phyloP scores from a whole-genome alignment of 2,329 filamentous ascomycete species.

The Dichotomopilus funicola region DNA sequence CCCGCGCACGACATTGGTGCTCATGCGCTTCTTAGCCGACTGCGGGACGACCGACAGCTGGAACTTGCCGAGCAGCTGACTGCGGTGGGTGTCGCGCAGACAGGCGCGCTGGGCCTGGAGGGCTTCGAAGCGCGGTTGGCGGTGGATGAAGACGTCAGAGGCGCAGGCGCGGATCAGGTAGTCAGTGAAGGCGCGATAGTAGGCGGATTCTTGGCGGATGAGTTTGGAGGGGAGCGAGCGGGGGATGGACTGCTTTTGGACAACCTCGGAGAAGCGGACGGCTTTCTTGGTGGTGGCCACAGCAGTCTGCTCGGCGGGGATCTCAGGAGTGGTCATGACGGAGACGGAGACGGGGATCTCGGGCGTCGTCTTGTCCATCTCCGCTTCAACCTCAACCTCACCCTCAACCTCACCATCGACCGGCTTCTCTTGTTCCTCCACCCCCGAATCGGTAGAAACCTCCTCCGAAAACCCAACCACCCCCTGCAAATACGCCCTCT shows the following conservation, averaged over 20 bases:
- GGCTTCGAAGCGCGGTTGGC: conserved; percentile 78
- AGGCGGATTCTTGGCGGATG: conserved; percentile 62
- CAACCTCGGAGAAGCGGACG: conserved; percentile 63
- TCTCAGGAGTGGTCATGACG: neutral
- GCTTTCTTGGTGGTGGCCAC: conserved; percentile 59
- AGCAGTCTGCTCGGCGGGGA: neutral
- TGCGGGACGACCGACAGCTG: conserved; percentile 64
- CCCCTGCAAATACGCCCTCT: conserved; percentile 68
- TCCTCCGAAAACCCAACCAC: conserved; percentile 49
- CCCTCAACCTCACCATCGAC: too few species aligned
- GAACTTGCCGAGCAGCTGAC: conserved; percentile 79
- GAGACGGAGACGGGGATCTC: too few species aligned
- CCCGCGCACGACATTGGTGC: conserved; percentile 65
- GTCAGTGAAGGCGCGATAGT: conserved; percentile 81
- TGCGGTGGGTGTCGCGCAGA: conserved; percentile 64
- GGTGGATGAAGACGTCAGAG: conserved; percentile 76
- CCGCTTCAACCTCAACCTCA: conserved; percentile 30
- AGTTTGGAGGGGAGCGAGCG: conserved; percentile 48
- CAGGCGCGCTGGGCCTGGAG: conserved; percentile 77
- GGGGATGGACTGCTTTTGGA: conserved; percentile 40
- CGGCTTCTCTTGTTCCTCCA: too few species aligned
- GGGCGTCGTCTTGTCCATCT: conserved; percentile 5
- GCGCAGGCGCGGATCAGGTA: conserved; percentile 59
- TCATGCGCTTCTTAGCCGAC: conserved; percentile 65
- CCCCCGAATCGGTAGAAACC: conserved; percentile 19